Evolutionary conservation across 805 yeast species (phyloP).

Genomic region (Saccharomycodes ludwigii): DNA sequence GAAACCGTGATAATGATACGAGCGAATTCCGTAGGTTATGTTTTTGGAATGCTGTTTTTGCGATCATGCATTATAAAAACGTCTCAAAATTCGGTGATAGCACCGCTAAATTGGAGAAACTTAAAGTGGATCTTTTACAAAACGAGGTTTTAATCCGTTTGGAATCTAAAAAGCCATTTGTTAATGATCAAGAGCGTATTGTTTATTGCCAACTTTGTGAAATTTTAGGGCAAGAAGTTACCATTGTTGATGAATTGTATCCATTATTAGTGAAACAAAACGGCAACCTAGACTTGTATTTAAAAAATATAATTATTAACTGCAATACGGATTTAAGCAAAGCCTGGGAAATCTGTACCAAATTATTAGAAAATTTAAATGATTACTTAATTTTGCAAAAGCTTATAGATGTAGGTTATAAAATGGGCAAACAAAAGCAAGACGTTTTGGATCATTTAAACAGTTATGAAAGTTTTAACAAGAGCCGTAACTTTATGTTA

Average conservation of each 20-base stretch:
- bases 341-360: background rate
- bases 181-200: conserved; percentile 6
- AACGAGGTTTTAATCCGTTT: too few species aligned
- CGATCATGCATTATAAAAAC: too few species aligned
- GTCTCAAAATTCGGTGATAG: too few species aligned
- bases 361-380: conserved; percentile 3
- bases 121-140: too few species aligned
- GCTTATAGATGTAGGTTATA: conserved; percentile 1
- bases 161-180: too few species aligned
- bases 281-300: conserved; percentile 5
- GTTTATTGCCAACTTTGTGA: conserved; percentile 3
- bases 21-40: too few species aligned
- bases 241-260: conserved; percentile 1
- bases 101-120: too few species aligned
- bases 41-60: too few species aligned
- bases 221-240: background rate
- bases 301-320: conserved; percentile 5
- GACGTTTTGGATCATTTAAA: background rate
- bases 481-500: conserved; percentile 4
- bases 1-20: too few species aligned
- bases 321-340: conserved; percentile 1
- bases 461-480: conserved; percentile 2
- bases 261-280: conserved; percentile 2
- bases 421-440: background rate
- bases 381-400: conserved; percentile 4